These are phyloP conservation scores for Fusarium sp. DNA, from an alignment of 2,329 filamentous ascomycete species.

Conservation along the genomic window DNA sequence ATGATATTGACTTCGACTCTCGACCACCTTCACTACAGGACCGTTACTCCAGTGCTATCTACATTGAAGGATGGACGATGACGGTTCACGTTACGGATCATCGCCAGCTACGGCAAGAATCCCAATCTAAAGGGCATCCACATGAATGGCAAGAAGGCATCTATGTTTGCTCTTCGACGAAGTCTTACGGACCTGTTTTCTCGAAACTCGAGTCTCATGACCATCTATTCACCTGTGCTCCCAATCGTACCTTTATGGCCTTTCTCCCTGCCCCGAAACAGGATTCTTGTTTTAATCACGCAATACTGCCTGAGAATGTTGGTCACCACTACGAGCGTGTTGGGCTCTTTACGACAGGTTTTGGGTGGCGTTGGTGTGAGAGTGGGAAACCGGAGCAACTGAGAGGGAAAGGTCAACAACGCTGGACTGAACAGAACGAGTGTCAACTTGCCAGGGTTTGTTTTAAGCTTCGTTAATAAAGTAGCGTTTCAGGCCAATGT, in stretches of 20 bases:
- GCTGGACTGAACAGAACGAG: not conserved
- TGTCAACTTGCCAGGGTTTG: accelerated
- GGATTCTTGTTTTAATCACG: accelerated
- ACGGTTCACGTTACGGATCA: accelerated
- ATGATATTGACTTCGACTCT: accelerated
- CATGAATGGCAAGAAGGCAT: not conserved
- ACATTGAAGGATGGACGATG: not conserved
- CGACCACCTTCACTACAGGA: not conserved
- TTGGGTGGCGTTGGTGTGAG: not conserved
- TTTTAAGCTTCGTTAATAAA: not conserved
- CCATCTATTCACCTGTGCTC: not conserved
- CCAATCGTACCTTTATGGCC: not conserved
- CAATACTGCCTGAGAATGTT: not conserved
- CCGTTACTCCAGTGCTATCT: not conserved
- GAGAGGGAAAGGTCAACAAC: not conserved
- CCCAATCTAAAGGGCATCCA: too few species aligned
- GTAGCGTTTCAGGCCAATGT: too few species aligned
- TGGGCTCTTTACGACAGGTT: not conserved
- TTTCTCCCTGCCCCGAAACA: not conserved
- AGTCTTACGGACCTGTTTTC: not conserved
- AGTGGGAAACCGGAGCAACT: not conserved
- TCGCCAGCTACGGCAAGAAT: accelerated
- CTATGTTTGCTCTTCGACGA: not conserved
- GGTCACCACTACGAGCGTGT: not conserved
- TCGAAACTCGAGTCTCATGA: not conserved